A percentile compares a stretch with the other conserved stretches of the same genome.
Conservation (phyloP, 2,329 filamentous ascomycete species). For the Didymella lethalis region DNA sequence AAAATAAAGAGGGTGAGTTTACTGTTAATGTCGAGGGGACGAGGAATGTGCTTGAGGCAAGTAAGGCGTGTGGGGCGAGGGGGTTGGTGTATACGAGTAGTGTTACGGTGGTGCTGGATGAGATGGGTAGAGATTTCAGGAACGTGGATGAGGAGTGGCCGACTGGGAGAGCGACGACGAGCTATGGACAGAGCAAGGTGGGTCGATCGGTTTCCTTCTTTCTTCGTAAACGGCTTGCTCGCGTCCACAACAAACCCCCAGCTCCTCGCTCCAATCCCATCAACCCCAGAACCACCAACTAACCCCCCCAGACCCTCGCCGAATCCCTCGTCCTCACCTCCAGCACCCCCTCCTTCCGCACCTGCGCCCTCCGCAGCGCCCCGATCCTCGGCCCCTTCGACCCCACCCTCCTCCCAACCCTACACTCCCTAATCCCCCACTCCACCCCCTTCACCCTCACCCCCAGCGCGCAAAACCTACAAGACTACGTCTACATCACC, state of each 20-base stretch:
- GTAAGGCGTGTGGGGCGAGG: conserved; percentile 73
- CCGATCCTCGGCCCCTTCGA: conserved; percentile 94
- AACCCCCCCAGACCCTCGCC: conserved; percentile 68
- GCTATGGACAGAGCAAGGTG: conserved; percentile 93
- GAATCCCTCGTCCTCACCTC: conserved; percentile 81
- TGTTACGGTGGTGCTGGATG: conserved; percentile 86
- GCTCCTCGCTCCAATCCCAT: too few relatives aligned
- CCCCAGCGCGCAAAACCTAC: conserved; percentile 61
- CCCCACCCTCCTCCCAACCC: conserved; percentile 74
- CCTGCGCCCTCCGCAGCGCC: conserved; percentile 82
- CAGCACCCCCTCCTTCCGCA: conserved; percentile 72
- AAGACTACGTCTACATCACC: conserved; percentile 74
- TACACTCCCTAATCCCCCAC: conserved; percentile 74
- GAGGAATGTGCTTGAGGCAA: conserved; percentile 76
- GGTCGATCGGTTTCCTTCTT: conserved; percentile 10
- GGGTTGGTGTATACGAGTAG: conserved; percentile 91
- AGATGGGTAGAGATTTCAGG: conserved; percentile 72
- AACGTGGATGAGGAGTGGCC: conserved; percentile 88
- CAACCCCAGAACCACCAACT: too few relatives aligned
- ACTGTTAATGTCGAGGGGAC: conserved; percentile 92
- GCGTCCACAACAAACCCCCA: too few relatives aligned
- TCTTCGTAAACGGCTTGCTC: too few relatives aligned
- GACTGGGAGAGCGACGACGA: conserved; percentile 72
- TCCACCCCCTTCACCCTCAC: conserved; percentile 84
- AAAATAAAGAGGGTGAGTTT: conserved; percentile 64